Conservation (phyloP, 2,329 filamentous ascomycete genomes). For the Furcasterigmium furcatum region DNA sequence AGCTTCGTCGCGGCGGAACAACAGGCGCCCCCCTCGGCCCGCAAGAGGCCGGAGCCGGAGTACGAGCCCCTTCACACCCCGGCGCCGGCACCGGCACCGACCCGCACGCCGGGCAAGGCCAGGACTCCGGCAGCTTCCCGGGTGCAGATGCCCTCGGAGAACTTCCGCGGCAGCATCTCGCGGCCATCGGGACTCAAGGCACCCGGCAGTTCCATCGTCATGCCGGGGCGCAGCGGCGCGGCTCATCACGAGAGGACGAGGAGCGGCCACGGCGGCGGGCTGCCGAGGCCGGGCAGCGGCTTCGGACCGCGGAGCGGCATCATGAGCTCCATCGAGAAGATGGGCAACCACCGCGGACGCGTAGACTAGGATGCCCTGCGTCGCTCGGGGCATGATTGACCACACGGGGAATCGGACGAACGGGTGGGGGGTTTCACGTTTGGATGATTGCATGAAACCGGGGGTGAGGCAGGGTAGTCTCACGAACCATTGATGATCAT, state of each 20-base stretch:
- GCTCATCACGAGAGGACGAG: slow-evolving; percentile 42
- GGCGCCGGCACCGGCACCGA: slow-evolving; percentile 12
- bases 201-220: slow-evolving; percentile 44
- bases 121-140: slow-evolving; percentile 20
- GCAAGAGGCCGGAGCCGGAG: slow-evolving; percentile 13
- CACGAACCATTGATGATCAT: neutral
- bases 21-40: slow-evolving; percentile 13
- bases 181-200: slow-evolving; percentile 58
- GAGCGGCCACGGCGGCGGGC: slow-evolving; percentile 26
- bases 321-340: slow-evolving; percentile 83
- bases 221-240: slow-evolving; percentile 41
- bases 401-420: neutral
- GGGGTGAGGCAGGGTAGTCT: neutral
- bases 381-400: neutral
- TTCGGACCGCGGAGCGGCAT: slow-evolving; percentile 61
- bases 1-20: slow-evolving; percentile 33
- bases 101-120: slow-evolving; percentile 6
- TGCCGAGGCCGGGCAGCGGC: slow-evolving; percentile 48
- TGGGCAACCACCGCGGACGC: slow-evolving; percentile 63
- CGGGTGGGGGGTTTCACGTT: neutral
- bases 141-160: slow-evolving; percentile 33
- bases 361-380: slow-evolving; percentile 16
- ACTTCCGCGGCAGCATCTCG: slow-evolving; percentile 51
- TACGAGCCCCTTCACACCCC: slow-evolving; percentile 13
- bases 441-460: slow-evolving; percentile 3